Evolutionary conservation across 768 basidiomycete genomes (phyloP).

Genomic region (Suillus placidus): DNA sequence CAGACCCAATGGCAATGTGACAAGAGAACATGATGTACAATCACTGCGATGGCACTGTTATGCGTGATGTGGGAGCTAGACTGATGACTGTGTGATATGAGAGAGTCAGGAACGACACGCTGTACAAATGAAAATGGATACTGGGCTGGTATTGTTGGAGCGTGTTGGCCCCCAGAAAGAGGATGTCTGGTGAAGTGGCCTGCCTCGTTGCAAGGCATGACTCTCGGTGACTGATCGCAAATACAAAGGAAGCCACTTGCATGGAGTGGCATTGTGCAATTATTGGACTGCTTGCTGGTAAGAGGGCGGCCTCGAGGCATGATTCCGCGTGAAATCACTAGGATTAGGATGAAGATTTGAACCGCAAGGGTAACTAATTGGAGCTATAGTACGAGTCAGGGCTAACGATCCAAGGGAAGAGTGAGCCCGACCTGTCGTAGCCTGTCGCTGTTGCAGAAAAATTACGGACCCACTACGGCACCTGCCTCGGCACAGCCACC

Average conservation of each 20-base stretch:
- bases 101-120: slow-evolving; percentile 2
- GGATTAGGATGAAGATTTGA: neutral
- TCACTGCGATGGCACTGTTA: neutral
- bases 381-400: neutral
- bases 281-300: slow-evolving; percentile 1
- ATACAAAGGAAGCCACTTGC: neutral
- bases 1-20: slow-evolving; percentile 3
- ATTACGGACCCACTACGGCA: slow-evolving; percentile 2
- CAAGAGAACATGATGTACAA: neutral
- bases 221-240: slow-evolving; percentile 1
- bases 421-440: neutral
- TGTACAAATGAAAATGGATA: neutral
- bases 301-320: slow-evolving; percentile 5
- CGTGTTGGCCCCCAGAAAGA: slow-evolving; percentile 5
- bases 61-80: slow-evolving; percentile 1
- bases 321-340: neutral
- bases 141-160: neutral
- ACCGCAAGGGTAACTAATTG: neutral
- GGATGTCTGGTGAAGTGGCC: slow-evolving; percentile 9
- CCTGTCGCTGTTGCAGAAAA: neutral
- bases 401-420: neutral
- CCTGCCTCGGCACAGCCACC: slow-evolving; percentile 8
- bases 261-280: neutral
- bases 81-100: slow-evolving; percentile 7
- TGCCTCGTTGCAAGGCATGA: slow-evolving; percentile 9